These are phyloP conservation scores for Vitis riparia DNA, from an alignment of 164 flowering plant species.

Conservation along the genomic window DNA sequence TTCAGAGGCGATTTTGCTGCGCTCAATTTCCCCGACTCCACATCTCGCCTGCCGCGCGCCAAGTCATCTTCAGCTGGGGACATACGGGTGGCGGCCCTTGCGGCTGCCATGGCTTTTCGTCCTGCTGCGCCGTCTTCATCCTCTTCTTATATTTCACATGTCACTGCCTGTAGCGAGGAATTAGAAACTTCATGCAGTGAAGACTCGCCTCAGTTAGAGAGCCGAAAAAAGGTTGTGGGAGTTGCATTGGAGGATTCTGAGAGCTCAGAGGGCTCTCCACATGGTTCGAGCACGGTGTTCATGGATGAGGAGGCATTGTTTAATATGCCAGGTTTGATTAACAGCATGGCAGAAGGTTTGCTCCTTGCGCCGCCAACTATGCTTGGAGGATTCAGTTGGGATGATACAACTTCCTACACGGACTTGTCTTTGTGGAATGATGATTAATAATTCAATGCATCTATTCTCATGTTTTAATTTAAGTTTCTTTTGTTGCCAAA, in stretches of 20 bases:
- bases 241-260: no score
- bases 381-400: neutral
- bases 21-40: slow-evolving; percentile 45
- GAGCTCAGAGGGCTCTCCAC: no score
- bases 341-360: neutral
- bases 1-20: slow-evolving; percentile 31
- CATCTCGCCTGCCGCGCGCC: slow-evolving; percentile 21
- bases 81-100: slow-evolving; percentile 28
- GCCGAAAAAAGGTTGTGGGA: no score
- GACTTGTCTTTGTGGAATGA: no score
- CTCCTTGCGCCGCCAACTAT: neutral
- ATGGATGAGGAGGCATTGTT: neutral
- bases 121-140: neutral
- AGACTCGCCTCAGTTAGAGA: no score
- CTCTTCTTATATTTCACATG: neutral
- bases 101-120: slow-evolving; percentile 27
- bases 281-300: neutral
- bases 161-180: neutral
- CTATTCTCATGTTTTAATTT: no score
- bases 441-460: no score
- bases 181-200: neutral
- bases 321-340: neutral
- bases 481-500: no score
- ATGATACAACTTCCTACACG: no score
- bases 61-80: slow-evolving; percentile 23